Percentiles rank a stretch among this genome's conserved stretches.
phyloP scores from a whole-genome alignment of 441 rosid species.

The Raphanus hybrid region DNA sequence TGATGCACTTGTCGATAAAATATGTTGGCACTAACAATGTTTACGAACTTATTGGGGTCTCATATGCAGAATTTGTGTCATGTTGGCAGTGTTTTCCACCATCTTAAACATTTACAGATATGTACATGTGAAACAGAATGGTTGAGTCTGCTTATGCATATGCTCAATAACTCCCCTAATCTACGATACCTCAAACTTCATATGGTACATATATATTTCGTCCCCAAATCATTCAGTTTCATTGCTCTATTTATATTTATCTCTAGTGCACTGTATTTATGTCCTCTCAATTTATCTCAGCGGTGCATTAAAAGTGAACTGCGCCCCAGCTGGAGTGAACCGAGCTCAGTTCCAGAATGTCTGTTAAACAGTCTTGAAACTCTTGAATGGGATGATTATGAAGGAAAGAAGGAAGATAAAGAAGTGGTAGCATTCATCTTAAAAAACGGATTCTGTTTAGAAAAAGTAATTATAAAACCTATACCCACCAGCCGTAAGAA shows the following conservation, averaged over 20 bases:
- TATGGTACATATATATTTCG: neutral
- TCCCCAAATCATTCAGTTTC: neutral
- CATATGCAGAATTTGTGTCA: neutral
- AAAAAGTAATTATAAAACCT: conserved; percentile 5
- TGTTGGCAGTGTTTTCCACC: neutral
- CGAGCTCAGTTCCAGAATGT: conserved; percentile 15
- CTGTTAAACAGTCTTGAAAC: conserved; percentile 15
- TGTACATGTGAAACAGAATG: conserved; percentile 5
- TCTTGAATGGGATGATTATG: neutral
- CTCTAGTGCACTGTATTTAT: neutral
- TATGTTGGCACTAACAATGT: neutral
- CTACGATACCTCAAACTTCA: neutral
- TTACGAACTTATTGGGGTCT: neutral
- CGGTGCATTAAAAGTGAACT: neutral
- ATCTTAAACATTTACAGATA: neutral
- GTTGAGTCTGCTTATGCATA: neutral
- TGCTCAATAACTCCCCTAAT: neutral
- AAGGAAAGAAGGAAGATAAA: conserved; percentile 17
- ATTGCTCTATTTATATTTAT: neutral
- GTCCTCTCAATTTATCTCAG: neutral
- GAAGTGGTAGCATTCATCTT: conserved; percentile 7
- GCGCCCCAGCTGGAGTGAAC: conserved; percentile 2
- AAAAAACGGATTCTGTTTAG: conserved; percentile 1
- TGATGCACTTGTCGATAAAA: neutral
- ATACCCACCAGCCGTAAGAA: neutral